Evolutionary conservation across 208 protist species (phyloP).

Genomic region (Leishmania turanica): DNA sequence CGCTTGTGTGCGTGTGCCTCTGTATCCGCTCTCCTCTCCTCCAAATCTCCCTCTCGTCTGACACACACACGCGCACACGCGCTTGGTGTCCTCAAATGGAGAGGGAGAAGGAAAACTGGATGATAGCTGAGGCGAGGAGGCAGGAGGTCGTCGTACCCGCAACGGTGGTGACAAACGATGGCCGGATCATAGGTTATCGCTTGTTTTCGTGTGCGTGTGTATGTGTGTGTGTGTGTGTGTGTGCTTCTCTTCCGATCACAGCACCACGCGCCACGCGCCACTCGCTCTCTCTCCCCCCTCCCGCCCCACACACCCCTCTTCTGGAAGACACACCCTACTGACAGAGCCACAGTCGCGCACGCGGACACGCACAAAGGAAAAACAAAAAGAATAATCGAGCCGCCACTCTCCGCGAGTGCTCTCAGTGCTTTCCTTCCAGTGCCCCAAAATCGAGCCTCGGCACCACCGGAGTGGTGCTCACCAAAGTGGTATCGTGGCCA

Average conservation of each 20-base stretch:
- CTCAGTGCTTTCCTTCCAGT: slow-evolving; percentile 8
- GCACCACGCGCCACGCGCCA: too few relatives aligned
- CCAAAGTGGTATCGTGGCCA: background rate
- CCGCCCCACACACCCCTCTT: too few relatives aligned
- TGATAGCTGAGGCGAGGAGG: too few relatives aligned
- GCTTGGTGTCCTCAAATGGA: background rate
- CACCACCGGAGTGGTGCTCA: slow-evolving; percentile 7
- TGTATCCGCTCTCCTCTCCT: background rate
- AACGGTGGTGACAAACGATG: too few relatives aligned
- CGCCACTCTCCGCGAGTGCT: background rate
- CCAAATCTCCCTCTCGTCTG: background rate
- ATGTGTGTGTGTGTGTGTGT: too few relatives aligned
- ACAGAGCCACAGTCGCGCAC: background rate
- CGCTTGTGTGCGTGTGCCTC: background rate
- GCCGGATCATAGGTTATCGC: too few relatives aligned
- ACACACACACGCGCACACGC: background rate
- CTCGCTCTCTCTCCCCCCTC: too few relatives aligned
- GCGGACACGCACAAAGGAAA: background rate
- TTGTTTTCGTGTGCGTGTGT: too few relatives aligned
- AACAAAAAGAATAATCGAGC: background rate
- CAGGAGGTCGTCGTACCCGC: too few relatives aligned
- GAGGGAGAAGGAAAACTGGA: background rate
- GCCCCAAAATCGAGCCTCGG: slow-evolving; percentile 14
- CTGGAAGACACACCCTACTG: too few relatives aligned
- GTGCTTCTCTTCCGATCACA: too few relatives aligned